Evolutionary conservation across 2,329 filamentous ascomycete species (phyloP).

Genomic region (Lanzia echinophila): DNA sequence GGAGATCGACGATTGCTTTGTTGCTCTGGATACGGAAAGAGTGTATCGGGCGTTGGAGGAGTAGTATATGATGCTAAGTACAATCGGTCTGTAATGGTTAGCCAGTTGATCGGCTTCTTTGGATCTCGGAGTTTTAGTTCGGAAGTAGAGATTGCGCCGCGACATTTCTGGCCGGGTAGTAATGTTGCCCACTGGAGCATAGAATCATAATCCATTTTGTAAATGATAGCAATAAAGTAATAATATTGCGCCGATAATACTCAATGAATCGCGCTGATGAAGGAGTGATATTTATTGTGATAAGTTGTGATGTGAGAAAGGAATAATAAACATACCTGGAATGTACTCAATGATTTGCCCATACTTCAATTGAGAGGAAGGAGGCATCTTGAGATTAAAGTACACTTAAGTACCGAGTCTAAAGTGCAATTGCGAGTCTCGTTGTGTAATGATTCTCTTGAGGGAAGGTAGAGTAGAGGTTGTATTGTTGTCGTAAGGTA

Average conservation of each 20-base stretch:
- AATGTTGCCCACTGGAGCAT: conserved; percentile 23
- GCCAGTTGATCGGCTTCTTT: conserved; percentile 25
- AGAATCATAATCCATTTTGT: conserved; percentile 15
- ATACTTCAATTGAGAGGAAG: conserved; percentile 45
- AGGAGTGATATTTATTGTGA: conserved; percentile 10
- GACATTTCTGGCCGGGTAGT: conserved; percentile 13
- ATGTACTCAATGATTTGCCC: conserved; percentile 96
- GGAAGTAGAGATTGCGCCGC: conserved; percentile 5
- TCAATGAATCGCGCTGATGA: conserved; percentile 11
- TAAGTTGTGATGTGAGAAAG: background rate
- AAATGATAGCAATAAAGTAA: conserved; percentile 19
- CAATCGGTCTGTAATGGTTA: conserved; percentile 65
- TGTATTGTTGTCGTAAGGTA: background rate
- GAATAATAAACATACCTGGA: conserved; percentile 55
- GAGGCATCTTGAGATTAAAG: conserved; percentile 33
- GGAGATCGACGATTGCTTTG: conserved; percentile 54
- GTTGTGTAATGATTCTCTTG: background rate
- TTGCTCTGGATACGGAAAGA: conserved; percentile 70
- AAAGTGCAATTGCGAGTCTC: conserved; percentile 3
- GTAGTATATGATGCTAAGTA: conserved; percentile 91
- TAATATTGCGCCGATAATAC: conserved; percentile 16
- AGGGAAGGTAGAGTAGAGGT: background rate
- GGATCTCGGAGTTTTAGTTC: background rate
- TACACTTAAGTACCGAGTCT: conserved; percentile 1
- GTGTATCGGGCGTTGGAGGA: conserved; percentile 70